These are phyloP conservation scores for Styphnolobium japonicum DNA, from an alignment of 306 rosid species.

Conservation along the genomic window DNA sequence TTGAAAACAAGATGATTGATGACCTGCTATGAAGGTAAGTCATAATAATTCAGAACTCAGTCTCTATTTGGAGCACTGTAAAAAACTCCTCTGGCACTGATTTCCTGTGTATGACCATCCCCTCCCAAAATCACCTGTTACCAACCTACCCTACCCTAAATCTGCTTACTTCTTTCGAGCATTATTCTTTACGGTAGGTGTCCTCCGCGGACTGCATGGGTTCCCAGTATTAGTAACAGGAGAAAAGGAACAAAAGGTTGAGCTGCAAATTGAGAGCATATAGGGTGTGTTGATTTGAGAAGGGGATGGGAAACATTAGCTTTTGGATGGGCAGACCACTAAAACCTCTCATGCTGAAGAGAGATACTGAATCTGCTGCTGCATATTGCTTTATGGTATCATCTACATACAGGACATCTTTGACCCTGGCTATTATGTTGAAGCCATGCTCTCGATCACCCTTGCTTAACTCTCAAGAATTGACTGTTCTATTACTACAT, in stretches of 20 bases:
- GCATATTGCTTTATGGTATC: too few relatives aligned
- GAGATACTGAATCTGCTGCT: conserved; percentile 47
- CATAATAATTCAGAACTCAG: too few relatives aligned
- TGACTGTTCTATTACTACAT: too few relatives aligned
- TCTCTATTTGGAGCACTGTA: conserved; percentile 55
- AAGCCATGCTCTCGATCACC: conserved; percentile 73
- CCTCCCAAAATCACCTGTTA: conserved; percentile 37
- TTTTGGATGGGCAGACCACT: conserved; percentile 59
- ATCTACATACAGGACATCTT: conserved; percentile 55
- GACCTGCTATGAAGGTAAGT: too few relatives aligned
- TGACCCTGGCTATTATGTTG: conserved; percentile 63
- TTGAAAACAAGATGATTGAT: too few relatives aligned
- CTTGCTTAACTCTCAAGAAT: conserved; percentile 70
- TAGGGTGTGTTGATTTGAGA: conserved; percentile 59
- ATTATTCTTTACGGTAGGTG: conserved; percentile 32
- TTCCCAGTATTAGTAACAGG: conserved; percentile 47
- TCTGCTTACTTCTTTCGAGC: conserved; percentile 8
- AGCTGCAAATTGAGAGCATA: conserved; percentile 61
- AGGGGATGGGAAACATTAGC: conserved; percentile 62
- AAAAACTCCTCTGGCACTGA: conserved; percentile 51
- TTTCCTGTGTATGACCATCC: conserved; percentile 57
- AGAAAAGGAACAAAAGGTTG: conserved; percentile 50
- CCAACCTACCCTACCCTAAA: conserved; percentile 21
- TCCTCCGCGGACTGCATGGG: conserved; percentile 63
- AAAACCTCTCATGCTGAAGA: conserved; percentile 43